phyloP scores from a whole-genome alignment of 2,329 filamentous ascomycete genomes.

The Diaporthe vaccinii region DNA sequence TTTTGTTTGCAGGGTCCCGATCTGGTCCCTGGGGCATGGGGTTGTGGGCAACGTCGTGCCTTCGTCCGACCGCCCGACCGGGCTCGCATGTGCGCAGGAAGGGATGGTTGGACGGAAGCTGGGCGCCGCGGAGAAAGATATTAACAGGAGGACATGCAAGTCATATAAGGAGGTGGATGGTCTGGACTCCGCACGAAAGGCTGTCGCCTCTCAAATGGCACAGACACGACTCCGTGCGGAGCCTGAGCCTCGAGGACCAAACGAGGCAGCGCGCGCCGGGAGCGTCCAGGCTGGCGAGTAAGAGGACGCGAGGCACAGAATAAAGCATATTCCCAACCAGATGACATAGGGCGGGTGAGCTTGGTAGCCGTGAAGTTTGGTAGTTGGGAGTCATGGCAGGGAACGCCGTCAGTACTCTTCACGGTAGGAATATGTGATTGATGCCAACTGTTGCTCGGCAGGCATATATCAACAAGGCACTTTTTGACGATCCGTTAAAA shows the following conservation, averaged over 20 bases:
- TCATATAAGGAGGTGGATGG: neutral
- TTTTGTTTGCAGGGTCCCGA: neutral
- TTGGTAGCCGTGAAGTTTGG: neutral
- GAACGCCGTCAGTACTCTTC: neutral
- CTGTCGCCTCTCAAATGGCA: neutral
- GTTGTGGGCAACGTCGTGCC: neutral
- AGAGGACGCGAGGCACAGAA: neutral
- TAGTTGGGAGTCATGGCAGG: neutral
- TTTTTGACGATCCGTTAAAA: neutral
- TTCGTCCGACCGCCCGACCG: neutral
- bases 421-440: neutral
- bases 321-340: neutral
- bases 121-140: neutral
- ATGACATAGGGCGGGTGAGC: neutral
- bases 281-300: neutral
- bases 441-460: neutral
- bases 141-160: neutral
- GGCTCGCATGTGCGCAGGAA: neutral
- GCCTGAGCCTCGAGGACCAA: neutral
- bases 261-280: slow-evolving; percentile 17
- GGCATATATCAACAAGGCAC: neutral
- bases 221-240: slow-evolving; percentile 17
- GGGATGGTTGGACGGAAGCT: neutral
- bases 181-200: slow-evolving; percentile 1
- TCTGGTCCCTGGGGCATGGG: neutral